A percentile compares a stretch with the other conserved stretches of the same genome.
Evolutionary conservation across 176 grass and related monocot species (phyloP).

Genomic region (Lolium perenne): DNA sequence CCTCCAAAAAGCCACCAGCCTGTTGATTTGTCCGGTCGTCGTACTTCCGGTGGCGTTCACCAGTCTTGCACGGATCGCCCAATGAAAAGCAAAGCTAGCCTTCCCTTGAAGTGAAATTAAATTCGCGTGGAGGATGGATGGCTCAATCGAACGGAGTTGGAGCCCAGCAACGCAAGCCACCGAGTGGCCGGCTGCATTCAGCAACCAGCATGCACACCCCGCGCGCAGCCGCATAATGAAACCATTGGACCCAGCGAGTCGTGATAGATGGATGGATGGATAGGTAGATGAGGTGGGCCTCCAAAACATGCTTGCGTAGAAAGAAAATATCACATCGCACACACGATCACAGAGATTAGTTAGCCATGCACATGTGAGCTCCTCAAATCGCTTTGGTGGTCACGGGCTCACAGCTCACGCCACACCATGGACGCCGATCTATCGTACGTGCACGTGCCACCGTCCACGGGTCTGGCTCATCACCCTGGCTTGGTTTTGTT

Average conservation of each 20-base stretch:
- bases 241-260: not conserved
- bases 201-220: no score
- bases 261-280: not conserved
- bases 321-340: constrained; percentile 47
- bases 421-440: not conserved
- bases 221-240: not conserved
- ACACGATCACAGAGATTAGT: not conserved
- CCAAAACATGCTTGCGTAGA: constrained; percentile 50
- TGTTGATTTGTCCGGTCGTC: not conserved
- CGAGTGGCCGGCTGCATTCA: no score
- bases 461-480: no score
- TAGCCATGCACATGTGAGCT: constrained; percentile 44
- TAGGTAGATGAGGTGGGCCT: constrained; percentile 34
- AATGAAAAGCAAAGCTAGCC: constrained; percentile 23
- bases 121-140: not conserved
- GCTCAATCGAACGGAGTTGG: not conserved
- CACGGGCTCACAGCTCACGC: constrained; percentile 48
- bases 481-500: no score
- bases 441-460: no score
- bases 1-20: not conserved
- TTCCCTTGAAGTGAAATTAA: constrained; percentile 46
- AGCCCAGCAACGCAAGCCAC: not conserved
- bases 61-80: constrained; percentile 36
- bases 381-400: constrained; percentile 1
- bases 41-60: constrained; percentile 9